These are phyloP conservation scores for Starmerella floricola DNA, from an alignment of 805 yeast species.

Conservation along the genomic window DNA sequence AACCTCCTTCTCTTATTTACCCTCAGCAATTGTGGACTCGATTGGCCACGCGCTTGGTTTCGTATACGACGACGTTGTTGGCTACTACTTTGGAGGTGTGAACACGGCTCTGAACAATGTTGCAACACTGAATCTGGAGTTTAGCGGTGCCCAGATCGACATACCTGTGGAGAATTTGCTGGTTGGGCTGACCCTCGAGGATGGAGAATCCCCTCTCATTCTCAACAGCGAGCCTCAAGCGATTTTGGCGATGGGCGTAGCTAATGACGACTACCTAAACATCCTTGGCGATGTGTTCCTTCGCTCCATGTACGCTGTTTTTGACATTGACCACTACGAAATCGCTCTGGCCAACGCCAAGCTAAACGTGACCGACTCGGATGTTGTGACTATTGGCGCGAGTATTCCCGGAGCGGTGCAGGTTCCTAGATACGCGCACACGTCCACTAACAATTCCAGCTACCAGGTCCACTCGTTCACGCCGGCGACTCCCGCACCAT, in stretches of 20 bases:
- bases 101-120: slow-evolving; percentile 15
- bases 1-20: slow-evolving; percentile 41
- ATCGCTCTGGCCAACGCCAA: slow-evolving; percentile 46
- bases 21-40: slow-evolving; percentile 27
- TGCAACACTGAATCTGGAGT: slow-evolving; percentile 31
- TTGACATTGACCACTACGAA: slow-evolving; percentile 47
- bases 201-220: slow-evolving; percentile 8
- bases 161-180: slow-evolving; percentile 20
- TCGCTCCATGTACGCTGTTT: slow-evolving; percentile 58
- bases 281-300: slow-evolving; percentile 58
- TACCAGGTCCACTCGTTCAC: slow-evolving; percentile 3
- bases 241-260: slow-evolving; percentile 22
- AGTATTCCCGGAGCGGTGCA: slow-evolving; percentile 17
- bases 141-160: slow-evolving; percentile 22
- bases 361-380: slow-evolving; percentile 21
- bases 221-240: slow-evolving; percentile 30
- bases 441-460: slow-evolving; percentile 12
- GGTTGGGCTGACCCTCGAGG: slow-evolving; percentile 10
- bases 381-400: slow-evolving; percentile 9
- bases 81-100: slow-evolving; percentile 28
- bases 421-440: slow-evolving; percentile 15
- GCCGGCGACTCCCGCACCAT: slow-evolving; percentile 6
- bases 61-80: slow-evolving; percentile 30
- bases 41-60: slow-evolving; percentile 31
- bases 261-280: slow-evolving; percentile 26